These are phyloP conservation scores for Nasturtium officinale DNA, from an alignment of 345 rosid genomes.

Conservation along the genomic window DNA sequence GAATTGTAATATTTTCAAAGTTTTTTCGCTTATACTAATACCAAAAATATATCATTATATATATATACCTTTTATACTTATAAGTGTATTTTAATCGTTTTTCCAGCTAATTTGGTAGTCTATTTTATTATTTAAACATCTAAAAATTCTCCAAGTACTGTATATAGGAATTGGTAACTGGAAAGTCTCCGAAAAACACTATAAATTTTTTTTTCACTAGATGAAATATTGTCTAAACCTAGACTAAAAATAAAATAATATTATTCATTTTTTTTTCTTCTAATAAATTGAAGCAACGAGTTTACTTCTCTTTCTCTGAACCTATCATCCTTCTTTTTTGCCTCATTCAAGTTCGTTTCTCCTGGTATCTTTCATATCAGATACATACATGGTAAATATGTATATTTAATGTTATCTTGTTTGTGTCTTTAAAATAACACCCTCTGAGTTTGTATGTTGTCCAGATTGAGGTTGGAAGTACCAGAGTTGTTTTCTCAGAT, in stretches of 20 bases:
- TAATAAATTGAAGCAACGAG: constrained; percentile 36
- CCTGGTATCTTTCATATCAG: constrained; percentile 24
- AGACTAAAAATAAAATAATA: neutral
- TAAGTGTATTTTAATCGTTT: too few species aligned
- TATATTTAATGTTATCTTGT: neutral
- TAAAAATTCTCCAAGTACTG: neutral
- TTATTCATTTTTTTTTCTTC: neutral
- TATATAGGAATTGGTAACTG: neutral
- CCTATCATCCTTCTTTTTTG: neutral
- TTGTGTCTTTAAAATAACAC: constrained; percentile 14
- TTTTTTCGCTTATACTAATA: neutral
- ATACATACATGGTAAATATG: neutral
- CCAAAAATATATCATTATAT: neutral
- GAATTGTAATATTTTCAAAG: neutral
- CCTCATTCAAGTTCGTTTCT: neutral
- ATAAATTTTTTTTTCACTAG: neutral
- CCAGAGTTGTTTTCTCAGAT: constrained; percentile 50
- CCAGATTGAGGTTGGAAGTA: constrained; percentile 21
- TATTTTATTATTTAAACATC: neutral
- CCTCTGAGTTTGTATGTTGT: constrained; percentile 7
- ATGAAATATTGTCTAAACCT: neutral
- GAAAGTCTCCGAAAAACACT: neutral
- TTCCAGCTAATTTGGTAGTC: neutral
- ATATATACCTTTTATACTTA: too few species aligned
- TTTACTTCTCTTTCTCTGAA: constrained; percentile 35